Conservation (phyloP, 169 alveolate genomes). For the Miamiensis avidus region DNA sequence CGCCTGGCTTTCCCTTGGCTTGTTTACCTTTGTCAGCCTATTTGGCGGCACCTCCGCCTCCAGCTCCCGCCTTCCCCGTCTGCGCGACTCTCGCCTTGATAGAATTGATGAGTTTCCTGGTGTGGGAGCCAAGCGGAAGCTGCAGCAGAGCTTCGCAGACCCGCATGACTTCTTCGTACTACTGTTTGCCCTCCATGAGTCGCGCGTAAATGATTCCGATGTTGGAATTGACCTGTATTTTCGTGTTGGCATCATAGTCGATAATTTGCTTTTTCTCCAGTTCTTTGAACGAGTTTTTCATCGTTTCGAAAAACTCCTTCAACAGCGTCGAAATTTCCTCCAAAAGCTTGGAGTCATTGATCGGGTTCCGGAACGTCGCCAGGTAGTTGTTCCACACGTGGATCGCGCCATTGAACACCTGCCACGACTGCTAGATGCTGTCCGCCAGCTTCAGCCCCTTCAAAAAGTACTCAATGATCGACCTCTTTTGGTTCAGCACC, state of each 20-base stretch:
- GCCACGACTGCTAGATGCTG: slow-evolving; percentile 74
- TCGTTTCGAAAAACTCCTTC: slow-evolving; percentile 77
- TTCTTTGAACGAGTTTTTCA: slow-evolving; percentile 78
- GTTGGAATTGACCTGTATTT: slow-evolving; percentile 73
- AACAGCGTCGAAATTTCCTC: slow-evolving; percentile 68
- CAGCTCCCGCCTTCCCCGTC: slow-evolving; percentile 53
- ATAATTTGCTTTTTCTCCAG: slow-evolving; percentile 71
- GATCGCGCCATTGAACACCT: slow-evolving; percentile 85
- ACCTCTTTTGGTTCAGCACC: slow-evolving; percentile 60
- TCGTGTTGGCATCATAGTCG: slow-evolving; percentile 80
- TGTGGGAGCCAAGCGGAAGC: slow-evolving; percentile 71
- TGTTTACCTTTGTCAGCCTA: slow-evolving; percentile 69
- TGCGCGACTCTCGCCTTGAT: slow-evolving; percentile 76
- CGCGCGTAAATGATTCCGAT: slow-evolving; percentile 71
- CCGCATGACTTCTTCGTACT: slow-evolving; percentile 80
- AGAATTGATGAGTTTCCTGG: slow-evolving; percentile 80
- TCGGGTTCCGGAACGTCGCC: slow-evolving; percentile 65
- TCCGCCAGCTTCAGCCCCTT: slow-evolving; percentile 77
- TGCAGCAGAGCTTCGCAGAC: slow-evolving; percentile 76
- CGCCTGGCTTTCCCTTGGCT: slow-evolving; percentile 68
- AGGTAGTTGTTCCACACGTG: slow-evolving; percentile 81
- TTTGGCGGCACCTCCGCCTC: slow-evolving; percentile 55
- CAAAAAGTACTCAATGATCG: slow-evolving; percentile 66
- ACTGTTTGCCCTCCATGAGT: slow-evolving; percentile 59
- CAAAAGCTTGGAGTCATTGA: slow-evolving; percentile 65